A percentile compares a stretch with the other conserved stretches of the same genome.
phyloP scores from a whole-genome alignment of 352 stramenopile genomes.

The Globisporangium rhizosaccharum region DNA sequence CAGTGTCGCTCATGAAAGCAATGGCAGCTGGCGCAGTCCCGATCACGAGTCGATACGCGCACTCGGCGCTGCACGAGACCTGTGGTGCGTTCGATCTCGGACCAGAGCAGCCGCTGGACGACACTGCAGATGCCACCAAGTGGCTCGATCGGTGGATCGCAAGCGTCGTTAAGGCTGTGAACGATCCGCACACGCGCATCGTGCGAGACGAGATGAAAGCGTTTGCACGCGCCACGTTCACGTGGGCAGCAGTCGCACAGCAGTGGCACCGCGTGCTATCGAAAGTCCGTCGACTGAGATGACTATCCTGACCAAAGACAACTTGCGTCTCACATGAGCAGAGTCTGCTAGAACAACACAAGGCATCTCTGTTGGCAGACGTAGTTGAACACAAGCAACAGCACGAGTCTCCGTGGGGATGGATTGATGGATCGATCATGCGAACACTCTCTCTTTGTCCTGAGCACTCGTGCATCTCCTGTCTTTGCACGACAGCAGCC shows the following conservation, averaged over 20 bases:
- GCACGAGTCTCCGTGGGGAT: no score
- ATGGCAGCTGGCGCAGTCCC: slow-evolving; percentile 88
- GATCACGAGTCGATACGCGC: slow-evolving; percentile 72
- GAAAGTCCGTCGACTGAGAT: background rate
- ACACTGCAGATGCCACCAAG: background rate
- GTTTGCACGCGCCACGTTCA: slow-evolving; percentile 46
- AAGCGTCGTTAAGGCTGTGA: slow-evolving; percentile 36
- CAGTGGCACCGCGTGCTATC: slow-evolving; percentile 46
- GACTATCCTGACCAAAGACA: background rate
- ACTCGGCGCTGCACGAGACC: slow-evolving; percentile 69
- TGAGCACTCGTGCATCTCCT: no score
- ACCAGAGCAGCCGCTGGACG: slow-evolving; percentile 18
- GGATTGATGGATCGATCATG: no score
- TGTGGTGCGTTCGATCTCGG: slow-evolving; percentile 68
- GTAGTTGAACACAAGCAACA: no score
- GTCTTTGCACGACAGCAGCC: no score
- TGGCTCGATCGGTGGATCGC: slow-evolving; percentile 55
- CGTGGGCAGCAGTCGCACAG: slow-evolving; percentile 44
- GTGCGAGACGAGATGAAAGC: slow-evolving; percentile 51
- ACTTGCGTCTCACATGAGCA: no score
- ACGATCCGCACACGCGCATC: slow-evolving; percentile 18
- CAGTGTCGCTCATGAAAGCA: slow-evolving; percentile 90
- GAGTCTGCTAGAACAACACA: no score
- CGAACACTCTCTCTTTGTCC: no score
- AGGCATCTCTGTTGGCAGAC: no score